phyloP scores from a whole-genome alignment of 176 grass and related monocot genomes.

The Poa annua region DNA sequence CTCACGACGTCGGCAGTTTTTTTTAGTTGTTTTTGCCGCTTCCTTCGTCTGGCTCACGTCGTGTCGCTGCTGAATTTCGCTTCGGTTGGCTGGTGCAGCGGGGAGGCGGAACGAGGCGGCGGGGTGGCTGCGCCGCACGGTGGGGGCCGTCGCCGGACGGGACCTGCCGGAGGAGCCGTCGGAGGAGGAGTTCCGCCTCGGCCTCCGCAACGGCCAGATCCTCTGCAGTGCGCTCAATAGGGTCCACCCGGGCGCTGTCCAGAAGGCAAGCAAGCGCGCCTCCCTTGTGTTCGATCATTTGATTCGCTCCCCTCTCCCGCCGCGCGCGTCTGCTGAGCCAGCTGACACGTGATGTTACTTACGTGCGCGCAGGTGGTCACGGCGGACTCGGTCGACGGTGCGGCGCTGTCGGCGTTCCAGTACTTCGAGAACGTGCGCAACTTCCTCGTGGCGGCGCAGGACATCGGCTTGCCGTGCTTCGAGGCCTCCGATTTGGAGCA shows the following conservation, averaged over 20 bases:
- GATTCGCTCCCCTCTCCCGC: not conserved
- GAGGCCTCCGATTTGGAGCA: constrained; percentile 97
- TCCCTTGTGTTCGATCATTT: constrained; percentile 43
- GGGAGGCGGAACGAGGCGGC: constrained; percentile 85
- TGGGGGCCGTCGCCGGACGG: constrained; percentile 76
- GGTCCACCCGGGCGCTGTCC: constrained; percentile 85
- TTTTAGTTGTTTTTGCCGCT: not conserved
- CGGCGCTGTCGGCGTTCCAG: constrained; percentile 95
- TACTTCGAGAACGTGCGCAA: constrained; percentile 99
- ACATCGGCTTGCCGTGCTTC: constrained; percentile 85
- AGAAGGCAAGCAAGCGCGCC: constrained; percentile 71
- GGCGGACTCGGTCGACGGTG: constrained; percentile 88
- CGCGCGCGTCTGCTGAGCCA: not conserved
- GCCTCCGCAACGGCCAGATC: constrained; percentile 91
- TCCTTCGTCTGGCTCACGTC: not conserved
- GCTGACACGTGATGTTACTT: constrained; percentile 6
- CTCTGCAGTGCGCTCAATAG: constrained; percentile 97
- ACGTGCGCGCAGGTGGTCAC: constrained; percentile 68
- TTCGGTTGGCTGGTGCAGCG: constrained; percentile 53
- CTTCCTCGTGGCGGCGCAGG: constrained; percentile 89
- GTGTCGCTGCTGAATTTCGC: not conserved
- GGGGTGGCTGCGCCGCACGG: constrained; percentile 83
- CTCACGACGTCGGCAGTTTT: not conserved
- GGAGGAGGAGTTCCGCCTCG: constrained; percentile 94
- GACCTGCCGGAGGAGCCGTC: constrained; percentile 92